phyloP scores from a whole-genome alignment of 2,329 filamentous ascomycete genomes.

The Chrysoporthe deuterocubensis region DNA sequence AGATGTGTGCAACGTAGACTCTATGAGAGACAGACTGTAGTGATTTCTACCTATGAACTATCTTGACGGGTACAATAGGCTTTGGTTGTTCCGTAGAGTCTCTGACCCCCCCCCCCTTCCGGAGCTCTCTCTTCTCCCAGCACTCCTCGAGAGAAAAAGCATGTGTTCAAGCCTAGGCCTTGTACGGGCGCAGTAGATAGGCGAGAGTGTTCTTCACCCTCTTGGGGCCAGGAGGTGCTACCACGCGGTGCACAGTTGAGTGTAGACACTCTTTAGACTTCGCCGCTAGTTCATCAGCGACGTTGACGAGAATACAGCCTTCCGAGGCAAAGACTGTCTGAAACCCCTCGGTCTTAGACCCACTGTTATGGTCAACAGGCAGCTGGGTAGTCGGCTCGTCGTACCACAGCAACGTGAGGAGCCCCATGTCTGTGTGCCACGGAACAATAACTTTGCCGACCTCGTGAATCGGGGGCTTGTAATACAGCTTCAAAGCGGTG shows the following conservation, averaged over 20 bases:
- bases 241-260: neutral
- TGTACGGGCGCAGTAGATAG: neutral
- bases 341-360: neutral
- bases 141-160: neutral
- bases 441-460: neutral
- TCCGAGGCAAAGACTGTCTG: neutral
- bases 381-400: neutral
- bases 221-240: neutral
- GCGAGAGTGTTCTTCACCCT: neutral
- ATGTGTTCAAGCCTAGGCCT: neutral
- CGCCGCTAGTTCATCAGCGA: neutral
- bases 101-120: neutral
- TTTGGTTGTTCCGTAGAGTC: too few relatives aligned
- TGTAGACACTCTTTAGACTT: neutral
- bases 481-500: neutral
- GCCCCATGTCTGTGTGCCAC: neutral
- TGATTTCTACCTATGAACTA: too few relatives aligned
- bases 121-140: neutral
- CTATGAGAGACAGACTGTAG: too few relatives aligned
- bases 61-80: too few relatives aligned
- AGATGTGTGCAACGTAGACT: too few relatives aligned
- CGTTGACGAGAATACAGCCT: neutral
- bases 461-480: neutral
- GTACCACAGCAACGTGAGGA: neutral
- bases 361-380: neutral